Conservation (phyloP, 2,329 filamentous ascomycete species). For the Cladosporium oxysporum region DNA sequence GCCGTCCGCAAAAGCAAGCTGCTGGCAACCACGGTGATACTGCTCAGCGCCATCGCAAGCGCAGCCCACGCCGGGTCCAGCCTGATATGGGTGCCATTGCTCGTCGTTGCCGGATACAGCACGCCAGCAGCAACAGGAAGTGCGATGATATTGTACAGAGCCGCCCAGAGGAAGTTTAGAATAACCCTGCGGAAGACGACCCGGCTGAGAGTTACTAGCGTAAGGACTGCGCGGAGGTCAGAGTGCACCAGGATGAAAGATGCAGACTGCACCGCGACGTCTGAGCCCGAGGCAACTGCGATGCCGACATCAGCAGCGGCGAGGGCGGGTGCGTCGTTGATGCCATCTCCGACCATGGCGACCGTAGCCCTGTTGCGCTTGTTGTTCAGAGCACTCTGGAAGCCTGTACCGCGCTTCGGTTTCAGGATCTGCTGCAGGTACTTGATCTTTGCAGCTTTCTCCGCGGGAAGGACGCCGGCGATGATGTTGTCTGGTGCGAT, state of each 20-base stretch:
- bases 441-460: slow-evolving; percentile 74
- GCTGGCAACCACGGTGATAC: slow-evolving; percentile 83
- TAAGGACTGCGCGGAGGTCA: slow-evolving; percentile 68
- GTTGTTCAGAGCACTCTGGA: slow-evolving; percentile 20
- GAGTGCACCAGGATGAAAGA: slow-evolving; percentile 75
- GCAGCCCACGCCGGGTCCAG: slow-evolving; percentile 83
- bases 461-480: slow-evolving; percentile 79
- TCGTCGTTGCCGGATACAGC: slow-evolving; percentile 61
- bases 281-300: slow-evolving; percentile 76
- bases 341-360: slow-evolving; percentile 84
- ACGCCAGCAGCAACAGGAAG: slow-evolving; percentile 81
- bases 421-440: slow-evolving; percentile 40
- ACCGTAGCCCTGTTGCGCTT: slow-evolving; percentile 56
- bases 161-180: slow-evolving; percentile 84
- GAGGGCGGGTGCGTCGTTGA: slow-evolving; percentile 82
- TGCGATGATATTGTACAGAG: slow-evolving; percentile 76
- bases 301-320: slow-evolving; percentile 81
- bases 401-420: slow-evolving; percentile 24
- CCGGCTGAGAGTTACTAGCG: slow-evolving; percentile 69
- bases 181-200: slow-evolving; percentile 76
- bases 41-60: slow-evolving; percentile 89
- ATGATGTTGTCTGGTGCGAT: slow-evolving; percentile 76
- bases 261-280: slow-evolving; percentile 79
- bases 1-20: slow-evolving; percentile 68
- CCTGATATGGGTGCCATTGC: slow-evolving; percentile 55